phyloP scores from a whole-genome alignment of 2,329 filamentous ascomycete genomes.

The Aspergillus nomiae region DNA sequence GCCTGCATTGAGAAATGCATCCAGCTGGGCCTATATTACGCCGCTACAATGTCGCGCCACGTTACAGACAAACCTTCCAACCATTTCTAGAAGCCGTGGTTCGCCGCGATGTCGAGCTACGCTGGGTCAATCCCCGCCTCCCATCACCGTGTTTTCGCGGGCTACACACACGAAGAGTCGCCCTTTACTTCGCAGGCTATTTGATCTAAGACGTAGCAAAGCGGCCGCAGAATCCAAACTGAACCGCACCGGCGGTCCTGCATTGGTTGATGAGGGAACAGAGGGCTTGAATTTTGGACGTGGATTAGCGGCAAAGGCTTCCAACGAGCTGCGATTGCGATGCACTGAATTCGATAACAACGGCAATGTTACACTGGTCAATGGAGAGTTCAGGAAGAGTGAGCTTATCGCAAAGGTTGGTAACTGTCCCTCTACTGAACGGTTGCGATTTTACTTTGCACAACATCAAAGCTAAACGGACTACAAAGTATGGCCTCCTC shows the following conservation, averaged over 20 bases:
- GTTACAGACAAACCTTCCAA: slow-evolving; percentile 33
- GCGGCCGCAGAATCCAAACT: slow-evolving; percentile 38
- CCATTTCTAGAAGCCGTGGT: slow-evolving; percentile 12
- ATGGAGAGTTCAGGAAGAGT: slow-evolving; percentile 96
- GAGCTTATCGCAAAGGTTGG: slow-evolving; percentile 90
- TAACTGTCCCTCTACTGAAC: slow-evolving; percentile 5
- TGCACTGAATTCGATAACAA: slow-evolving; percentile 95
- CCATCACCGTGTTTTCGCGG: slow-evolving; percentile 24
- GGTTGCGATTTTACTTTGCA: neutral
- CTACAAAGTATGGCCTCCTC: slow-evolving; percentile 77
- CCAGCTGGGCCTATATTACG: slow-evolving; percentile 24
- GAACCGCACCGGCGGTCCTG: slow-evolving; percentile 60
- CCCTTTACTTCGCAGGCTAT: slow-evolving; percentile 39
- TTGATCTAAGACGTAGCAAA: slow-evolving; percentile 38
- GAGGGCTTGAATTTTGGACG: slow-evolving; percentile 69
- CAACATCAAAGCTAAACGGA: neutral
- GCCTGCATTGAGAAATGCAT: slow-evolving; percentile 21
- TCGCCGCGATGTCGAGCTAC: slow-evolving; percentile 17
- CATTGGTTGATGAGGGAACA: slow-evolving; percentile 60
- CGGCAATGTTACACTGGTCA: slow-evolving; percentile 87
- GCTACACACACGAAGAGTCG: slow-evolving; percentile 34
- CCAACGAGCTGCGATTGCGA: slow-evolving; percentile 79
- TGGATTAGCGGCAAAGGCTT: slow-evolving; percentile 71
- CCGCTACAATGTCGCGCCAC: slow-evolving; percentile 24
- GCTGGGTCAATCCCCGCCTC: slow-evolving; percentile 8